Percentiles rank a stretch among this genome's conserved stretches.
Conservation (phyloP, 2,329 filamentous ascomycete species). For the Phaeomoniella chlamydospora region DNA sequence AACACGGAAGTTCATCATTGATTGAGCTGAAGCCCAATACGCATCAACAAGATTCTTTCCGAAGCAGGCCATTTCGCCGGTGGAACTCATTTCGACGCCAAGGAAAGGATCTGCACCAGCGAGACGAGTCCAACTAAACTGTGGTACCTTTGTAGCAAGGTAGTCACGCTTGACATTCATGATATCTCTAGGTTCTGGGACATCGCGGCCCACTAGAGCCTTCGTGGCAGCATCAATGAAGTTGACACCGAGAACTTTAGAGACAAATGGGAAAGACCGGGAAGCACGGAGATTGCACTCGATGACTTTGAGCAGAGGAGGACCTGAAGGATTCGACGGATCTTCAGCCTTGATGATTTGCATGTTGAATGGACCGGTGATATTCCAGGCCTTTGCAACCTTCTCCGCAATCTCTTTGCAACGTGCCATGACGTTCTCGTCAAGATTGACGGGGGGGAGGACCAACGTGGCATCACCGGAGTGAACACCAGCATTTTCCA, state of each 20-base stretch:
- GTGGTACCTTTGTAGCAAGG: constrained; percentile 90
- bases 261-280: constrained; percentile 95
- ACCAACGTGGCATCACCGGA: constrained; percentile 94
- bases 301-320: constrained; percentile 79
- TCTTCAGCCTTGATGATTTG: constrained; percentile 86
- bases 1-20: constrained; percentile 98
- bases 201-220: constrained; percentile 71
- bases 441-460: constrained; percentile 70
- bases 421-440: constrained; percentile 62
- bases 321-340: constrained; percentile 23
- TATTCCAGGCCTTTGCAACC: constrained; percentile 92
- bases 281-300: constrained; percentile 97
- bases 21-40: constrained; percentile 94
- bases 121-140: constrained; percentile 97
- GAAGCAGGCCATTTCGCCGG: constrained; percentile 97
- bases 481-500: constrained; percentile 95
- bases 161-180: constrained; percentile 87
- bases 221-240: constrained; percentile 94
- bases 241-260: constrained; percentile 90
- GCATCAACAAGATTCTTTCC: constrained; percentile 90
- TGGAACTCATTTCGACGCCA: constrained; percentile 93
- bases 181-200: constrained; percentile 72
- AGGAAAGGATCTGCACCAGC: constrained; percentile 95
- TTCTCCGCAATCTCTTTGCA: constrained; percentile 93
- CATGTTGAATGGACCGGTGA: constrained; percentile 99